Conservation (phyloP, 2,329 filamentous ascomycete genomes). For the Microdochium bolleyi region DNA sequence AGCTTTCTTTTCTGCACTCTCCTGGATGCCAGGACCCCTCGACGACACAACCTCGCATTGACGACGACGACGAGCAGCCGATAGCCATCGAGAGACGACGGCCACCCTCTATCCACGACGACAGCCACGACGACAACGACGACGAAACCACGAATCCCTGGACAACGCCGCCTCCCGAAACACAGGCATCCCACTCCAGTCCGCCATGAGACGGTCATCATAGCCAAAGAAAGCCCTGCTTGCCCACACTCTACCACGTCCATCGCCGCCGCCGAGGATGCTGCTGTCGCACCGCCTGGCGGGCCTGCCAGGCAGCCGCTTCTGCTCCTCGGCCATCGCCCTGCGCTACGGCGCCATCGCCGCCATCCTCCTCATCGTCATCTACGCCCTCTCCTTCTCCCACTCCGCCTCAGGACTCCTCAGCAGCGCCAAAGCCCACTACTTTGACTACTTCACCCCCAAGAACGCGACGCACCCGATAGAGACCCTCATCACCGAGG, state of each 20-base stretch:
- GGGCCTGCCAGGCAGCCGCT: slow-evolving; percentile 12
- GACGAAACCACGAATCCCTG: too few species aligned
- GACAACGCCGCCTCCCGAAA: too few species aligned
- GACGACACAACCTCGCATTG: too few species aligned
- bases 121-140: too few species aligned
- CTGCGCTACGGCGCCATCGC: slow-evolving; percentile 12
- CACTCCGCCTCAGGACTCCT: slow-evolving; percentile 11
- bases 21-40: too few species aligned
- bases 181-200: too few species aligned
- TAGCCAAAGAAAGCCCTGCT: background rate
- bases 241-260: background rate
- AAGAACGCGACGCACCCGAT: slow-evolving; percentile 34
- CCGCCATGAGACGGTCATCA: background rate
- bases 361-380: slow-evolving; percentile 5
- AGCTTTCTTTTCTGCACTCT: too few species aligned
- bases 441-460: slow-evolving; percentile 15
- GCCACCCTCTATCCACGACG: too few species aligned
- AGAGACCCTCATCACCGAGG: slow-evolving; percentile 36
- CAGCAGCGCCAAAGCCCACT: slow-evolving; percentile 7
- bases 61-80: too few species aligned
- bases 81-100: too few species aligned
- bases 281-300: slow-evolving; percentile 6
- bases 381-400: slow-evolving; percentile 11
- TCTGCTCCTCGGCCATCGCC: slow-evolving; percentile 9
- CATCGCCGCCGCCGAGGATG: slow-evolving; percentile 2